Evolutionary conservation across 768 basidiomycete genomes (phyloP).

Genomic region (Trametes punicea): DNA sequence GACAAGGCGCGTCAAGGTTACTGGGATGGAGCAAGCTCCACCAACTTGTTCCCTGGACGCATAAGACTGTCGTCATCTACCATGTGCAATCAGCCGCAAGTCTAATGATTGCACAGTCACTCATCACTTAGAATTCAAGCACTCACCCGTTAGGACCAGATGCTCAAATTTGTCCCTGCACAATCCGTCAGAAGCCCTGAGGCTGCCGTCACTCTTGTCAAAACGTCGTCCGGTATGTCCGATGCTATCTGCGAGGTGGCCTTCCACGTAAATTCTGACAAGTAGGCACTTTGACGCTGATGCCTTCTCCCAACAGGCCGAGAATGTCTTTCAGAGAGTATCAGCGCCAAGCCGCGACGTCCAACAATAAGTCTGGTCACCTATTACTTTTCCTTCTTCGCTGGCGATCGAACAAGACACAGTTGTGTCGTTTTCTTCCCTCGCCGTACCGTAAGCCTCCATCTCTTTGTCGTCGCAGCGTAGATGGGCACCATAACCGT

Average conservation of each 20-base stretch:
- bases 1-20: slow-evolving; percentile 4
- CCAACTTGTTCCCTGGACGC: background rate
- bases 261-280: background rate
- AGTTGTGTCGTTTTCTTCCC: background rate
- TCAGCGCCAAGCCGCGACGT: background rate
- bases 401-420: slow-evolving; percentile 12
- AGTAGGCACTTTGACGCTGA: background rate
- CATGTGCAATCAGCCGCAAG: background rate
- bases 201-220: background rate
- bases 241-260: background rate
- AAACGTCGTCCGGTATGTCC: background rate
- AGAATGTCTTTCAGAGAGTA: background rate
- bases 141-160: background rate
- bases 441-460: background rate
- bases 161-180: background rate
- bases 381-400: slow-evolving; percentile 8
- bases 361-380: background rate
- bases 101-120: background rate
- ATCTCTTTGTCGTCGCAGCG: slow-evolving; percentile 6
- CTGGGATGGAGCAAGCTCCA: slow-evolving; percentile 5
- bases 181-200: background rate
- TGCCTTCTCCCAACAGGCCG: background rate
- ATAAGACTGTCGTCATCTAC: slow-evolving; percentile 6
- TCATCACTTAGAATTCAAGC: too few relatives aligned
- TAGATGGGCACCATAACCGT: background rate